Conservation (phyloP, 345 rosid species). For the Litchi chinensis region DNA sequence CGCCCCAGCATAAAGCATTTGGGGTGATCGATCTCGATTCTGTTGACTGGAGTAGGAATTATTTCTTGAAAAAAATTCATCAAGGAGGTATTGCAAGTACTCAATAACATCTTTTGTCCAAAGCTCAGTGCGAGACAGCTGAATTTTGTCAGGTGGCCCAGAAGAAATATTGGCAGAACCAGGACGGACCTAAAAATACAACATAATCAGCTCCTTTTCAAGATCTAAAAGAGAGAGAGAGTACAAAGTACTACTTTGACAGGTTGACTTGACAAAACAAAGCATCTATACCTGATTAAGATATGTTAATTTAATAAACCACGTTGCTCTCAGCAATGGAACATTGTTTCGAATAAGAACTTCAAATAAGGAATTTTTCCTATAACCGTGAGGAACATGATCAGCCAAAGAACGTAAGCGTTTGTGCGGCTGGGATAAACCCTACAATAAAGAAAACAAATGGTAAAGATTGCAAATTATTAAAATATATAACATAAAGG, state of each 20-base stretch:
- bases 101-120: conserved; percentile 98
- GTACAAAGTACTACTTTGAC: not conserved
- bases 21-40: conserved; percentile 64
- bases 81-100: conserved; percentile 79
- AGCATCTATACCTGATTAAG: conserved; percentile 80
- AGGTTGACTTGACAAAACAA: not conserved
- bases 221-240: conserved; percentile 1
- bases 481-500: conserved; percentile 1
- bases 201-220: conserved; percentile 31
- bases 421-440: conserved; percentile 88
- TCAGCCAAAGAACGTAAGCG: conserved; percentile 85
- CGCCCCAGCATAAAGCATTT: conserved; percentile 69
- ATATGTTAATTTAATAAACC: conserved; percentile 95
- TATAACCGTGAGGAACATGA: conserved; percentile 82
- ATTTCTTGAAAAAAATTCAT: conserved; percentile 68
- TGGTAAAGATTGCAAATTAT: not conserved
- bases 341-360: conserved; percentile 92
- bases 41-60: conserved; percentile 64
- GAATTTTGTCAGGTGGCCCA: conserved; percentile 67
- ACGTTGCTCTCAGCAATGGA: conserved; percentile 93
- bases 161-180: conserved; percentile 64
- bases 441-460: conserved; percentile 36
- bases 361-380: conserved; percentile 78
- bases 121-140: conserved; percentile 69
- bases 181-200: conserved; percentile 65